Percentiles rank a stretch among this genome's conserved stretches.
phyloP scores from a whole-genome alignment of 2,329 filamentous ascomycete genomes.

The Sarocladium brachiariae region DNA sequence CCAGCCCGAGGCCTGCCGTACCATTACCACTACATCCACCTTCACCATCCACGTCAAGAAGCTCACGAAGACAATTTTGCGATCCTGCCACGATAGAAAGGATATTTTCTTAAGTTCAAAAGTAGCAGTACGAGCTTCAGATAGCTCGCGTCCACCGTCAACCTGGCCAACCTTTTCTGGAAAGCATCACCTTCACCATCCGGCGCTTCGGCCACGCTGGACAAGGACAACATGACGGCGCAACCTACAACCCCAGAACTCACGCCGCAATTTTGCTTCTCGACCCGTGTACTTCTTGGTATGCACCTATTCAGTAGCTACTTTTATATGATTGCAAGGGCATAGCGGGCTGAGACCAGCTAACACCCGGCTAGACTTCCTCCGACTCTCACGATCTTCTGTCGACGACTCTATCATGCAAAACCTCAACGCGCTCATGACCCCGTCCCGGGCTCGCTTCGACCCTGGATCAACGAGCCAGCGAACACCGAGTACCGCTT shows the following conservation, averaged over 20 bases:
- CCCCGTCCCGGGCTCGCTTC: conserved; percentile 65
- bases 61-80: background rate
- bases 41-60: background rate
- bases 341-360: too few species aligned
- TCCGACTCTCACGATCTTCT: conserved; percentile 73
- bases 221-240: conserved; percentile 38
- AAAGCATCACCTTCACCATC: conserved; percentile 33
- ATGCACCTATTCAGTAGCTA: conserved; percentile 15
- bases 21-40: background rate
- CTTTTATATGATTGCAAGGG: too few species aligned
- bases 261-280: conserved; percentile 74
- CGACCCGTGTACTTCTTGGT: conserved; percentile 63
- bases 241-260: conserved; percentile 43
- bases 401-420: conserved; percentile 93
- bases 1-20: background rate
- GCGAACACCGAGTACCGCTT: conserved; percentile 46
- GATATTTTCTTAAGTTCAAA: background rate
- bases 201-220: conserved; percentile 21
- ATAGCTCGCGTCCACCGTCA: conserved; percentile 20
- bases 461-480: conserved; percentile 70
- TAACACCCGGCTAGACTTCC: conserved; percentile 59
- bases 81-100: background rate
- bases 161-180: conserved; percentile 45
- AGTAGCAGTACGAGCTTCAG: background rate
- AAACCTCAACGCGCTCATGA: conserved; percentile 83